Percentiles rank a stretch among this genome's conserved stretches.
Evolutionary conservation across 768 basidiomycete genomes (phyloP).

Genomic region (Tulasnella calospora): DNA sequence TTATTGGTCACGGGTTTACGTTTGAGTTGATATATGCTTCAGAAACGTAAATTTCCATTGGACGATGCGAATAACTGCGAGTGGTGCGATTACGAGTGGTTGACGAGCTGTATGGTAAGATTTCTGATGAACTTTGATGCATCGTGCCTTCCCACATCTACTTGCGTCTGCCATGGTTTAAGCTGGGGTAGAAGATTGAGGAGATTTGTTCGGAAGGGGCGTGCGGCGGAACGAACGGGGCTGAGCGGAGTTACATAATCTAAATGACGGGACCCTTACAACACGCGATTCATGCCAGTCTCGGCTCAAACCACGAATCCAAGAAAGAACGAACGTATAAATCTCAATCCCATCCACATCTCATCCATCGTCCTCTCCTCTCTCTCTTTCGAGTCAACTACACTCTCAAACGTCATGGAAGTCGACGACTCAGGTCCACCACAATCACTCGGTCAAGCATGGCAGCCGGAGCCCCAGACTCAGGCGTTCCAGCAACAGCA

Average conservation of each 20-base stretch:
- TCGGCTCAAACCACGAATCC: slow-evolving; percentile 4
- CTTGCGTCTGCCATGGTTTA: not conserved
- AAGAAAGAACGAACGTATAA: slow-evolving; percentile 3
- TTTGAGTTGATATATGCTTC: not conserved
- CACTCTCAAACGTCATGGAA: slow-evolving; percentile 4
- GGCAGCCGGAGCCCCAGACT: not conserved
- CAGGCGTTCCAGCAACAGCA: not conserved
- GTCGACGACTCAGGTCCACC: slow-evolving; percentile 15
- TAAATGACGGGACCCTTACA: not conserved
- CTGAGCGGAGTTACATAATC: not conserved
- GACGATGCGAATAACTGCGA: not conserved
- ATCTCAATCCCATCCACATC: slow-evolving; percentile 8
- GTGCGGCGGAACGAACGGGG: not conserved
- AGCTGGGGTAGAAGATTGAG: not conserved
- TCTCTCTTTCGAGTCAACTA: not conserved
- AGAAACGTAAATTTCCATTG: slow-evolving; percentile 4
- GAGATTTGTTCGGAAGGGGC: not conserved
- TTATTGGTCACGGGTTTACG: not conserved
- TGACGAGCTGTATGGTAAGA: not conserved
- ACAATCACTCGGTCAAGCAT: not conserved
- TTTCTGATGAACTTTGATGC: slow-evolving; percentile 2
- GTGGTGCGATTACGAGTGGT: not conserved
- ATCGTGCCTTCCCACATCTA: slow-evolving; percentile 1
- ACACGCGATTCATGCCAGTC: slow-evolving; percentile 5
- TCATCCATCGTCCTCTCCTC: slow-evolving; percentile 1